A percentile compares a stretch with the other conserved stretches of the same genome.
phyloP scores from a whole-genome alignment of 169 alveolate genomes.

The Cryptosporidium xiaoi region DNA sequence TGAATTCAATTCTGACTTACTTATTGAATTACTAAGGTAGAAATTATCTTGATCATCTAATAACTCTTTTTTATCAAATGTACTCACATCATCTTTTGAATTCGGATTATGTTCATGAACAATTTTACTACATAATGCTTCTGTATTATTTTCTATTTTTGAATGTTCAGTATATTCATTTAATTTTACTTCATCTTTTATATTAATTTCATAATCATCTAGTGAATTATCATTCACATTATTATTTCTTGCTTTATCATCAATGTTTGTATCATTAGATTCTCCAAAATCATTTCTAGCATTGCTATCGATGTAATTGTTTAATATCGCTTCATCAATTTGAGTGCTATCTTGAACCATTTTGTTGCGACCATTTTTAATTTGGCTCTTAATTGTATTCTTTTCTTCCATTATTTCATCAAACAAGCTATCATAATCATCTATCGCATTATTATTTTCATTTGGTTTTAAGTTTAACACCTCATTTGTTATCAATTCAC shows the following conservation, averaged over 20 bases:
- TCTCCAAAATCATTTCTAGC: background rate
- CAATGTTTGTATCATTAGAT: background rate
- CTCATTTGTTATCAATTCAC: background rate
- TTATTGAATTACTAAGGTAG: background rate
- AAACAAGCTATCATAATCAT: slow-evolving; percentile 32
- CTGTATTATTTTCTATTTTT: no score
- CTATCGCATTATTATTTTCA: background rate
- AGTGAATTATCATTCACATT: no score
- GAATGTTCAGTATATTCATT: no score
- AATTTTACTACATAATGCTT: background rate
- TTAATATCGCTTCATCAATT: background rate
- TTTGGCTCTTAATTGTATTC: background rate
- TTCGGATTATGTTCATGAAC: background rate
- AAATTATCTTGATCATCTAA: slow-evolving; percentile 8
- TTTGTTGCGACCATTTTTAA: no score
- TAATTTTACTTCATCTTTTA: no score
- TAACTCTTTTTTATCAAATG: slow-evolving; percentile 16
- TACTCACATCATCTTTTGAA: background rate
- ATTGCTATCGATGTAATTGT: background rate
- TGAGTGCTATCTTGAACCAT: no score
- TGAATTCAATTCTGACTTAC: slow-evolving; percentile 17
- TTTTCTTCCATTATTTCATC: slow-evolving; percentile 49
- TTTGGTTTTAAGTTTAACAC: background rate
- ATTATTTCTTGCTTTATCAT: background rate
- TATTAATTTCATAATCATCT: no score